phyloP scores from a whole-genome alignment of 345 rosid genomes.

The Acer campestre region DNA sequence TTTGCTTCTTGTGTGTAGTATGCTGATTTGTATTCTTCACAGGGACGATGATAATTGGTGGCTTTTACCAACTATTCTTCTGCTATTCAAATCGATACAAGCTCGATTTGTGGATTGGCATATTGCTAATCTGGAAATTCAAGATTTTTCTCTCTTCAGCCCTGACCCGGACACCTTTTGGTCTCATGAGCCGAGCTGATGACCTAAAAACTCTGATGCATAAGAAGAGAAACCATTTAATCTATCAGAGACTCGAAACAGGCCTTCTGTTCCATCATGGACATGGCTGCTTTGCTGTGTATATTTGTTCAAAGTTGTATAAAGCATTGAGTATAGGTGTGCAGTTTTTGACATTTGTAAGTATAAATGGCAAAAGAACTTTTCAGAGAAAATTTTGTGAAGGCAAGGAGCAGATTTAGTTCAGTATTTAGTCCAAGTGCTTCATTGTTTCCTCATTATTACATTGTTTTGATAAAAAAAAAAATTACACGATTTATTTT shows the following conservation, averaged over 20 bases:
- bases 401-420: background rate
- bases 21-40: slow-evolving; percentile 17
- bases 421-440: background rate
- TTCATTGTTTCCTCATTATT: background rate
- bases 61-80: slow-evolving; percentile 76
- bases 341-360: slow-evolving; percentile 25
- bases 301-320: slow-evolving; percentile 25
- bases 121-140: slow-evolving; percentile 86
- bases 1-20: background rate
- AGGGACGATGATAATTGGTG: slow-evolving; percentile 95
- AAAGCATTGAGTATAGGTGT: slow-evolving; percentile 28
- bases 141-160: slow-evolving; percentile 77
- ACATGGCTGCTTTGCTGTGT: slow-evolving; percentile 15
- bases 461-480: background rate
- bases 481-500: too few species aligned
- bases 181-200: slow-evolving; percentile 77
- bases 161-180: slow-evolving; percentile 91
- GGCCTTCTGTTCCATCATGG: background rate
- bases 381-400: background rate
- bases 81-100: slow-evolving; percentile 70
- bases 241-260: slow-evolving; percentile 1
- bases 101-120: slow-evolving; percentile 93
- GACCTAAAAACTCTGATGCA: slow-evolving; percentile 18
- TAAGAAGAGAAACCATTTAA: background rate
- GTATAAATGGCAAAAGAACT: slow-evolving; percentile 2